Evolutionary conservation across 2,329 filamentous ascomycete genomes (phyloP).

Genomic region (Epichloe gansuensis): DNA sequence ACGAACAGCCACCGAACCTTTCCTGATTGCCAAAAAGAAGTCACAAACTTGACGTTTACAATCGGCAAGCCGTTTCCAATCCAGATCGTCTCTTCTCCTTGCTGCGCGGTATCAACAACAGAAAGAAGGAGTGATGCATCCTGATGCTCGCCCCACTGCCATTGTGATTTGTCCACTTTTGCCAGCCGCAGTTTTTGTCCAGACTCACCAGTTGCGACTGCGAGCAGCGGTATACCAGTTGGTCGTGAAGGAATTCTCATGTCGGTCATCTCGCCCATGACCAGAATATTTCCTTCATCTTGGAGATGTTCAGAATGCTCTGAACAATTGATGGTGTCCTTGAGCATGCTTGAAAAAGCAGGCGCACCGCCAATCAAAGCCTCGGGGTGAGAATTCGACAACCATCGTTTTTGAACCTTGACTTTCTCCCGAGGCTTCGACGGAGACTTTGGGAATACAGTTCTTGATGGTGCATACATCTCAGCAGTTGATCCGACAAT

Average conservation of each 20-base stretch:
- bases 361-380: slow-evolving; percentile 27
- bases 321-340: slow-evolving; percentile 24
- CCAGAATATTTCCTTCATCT: slow-evolving; percentile 29
- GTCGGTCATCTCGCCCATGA: slow-evolving; percentile 42
- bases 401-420: slow-evolving; percentile 34
- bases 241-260: slow-evolving; percentile 17
- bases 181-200: slow-evolving; percentile 47
- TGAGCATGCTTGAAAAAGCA: slow-evolving; percentile 19
- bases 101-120: slow-evolving; percentile 26
- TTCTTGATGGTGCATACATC: slow-evolving; percentile 22
- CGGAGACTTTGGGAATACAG: slow-evolving; percentile 11
- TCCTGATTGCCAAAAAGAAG: slow-evolving; percentile 23
- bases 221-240: slow-evolving; percentile 26
- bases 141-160: slow-evolving; percentile 39
- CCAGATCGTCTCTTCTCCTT: slow-evolving; percentile 42
- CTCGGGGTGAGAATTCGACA: slow-evolving; percentile 38
- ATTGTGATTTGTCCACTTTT: slow-evolving; percentile 35
- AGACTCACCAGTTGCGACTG: slow-evolving; percentile 40
- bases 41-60: slow-evolving; percentile 36
- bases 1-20: slow-evolving; percentile 39
- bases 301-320: slow-evolving; percentile 15
- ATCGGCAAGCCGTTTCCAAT: slow-evolving; percentile 38
- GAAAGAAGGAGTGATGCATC: slow-evolving; percentile 35
- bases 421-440: slow-evolving; percentile 19
- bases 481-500: slow-evolving; percentile 21